These are phyloP conservation scores for Acacia concinna DNA, from an alignment of 331 rosid genomes.

Conservation along the genomic window DNA sequence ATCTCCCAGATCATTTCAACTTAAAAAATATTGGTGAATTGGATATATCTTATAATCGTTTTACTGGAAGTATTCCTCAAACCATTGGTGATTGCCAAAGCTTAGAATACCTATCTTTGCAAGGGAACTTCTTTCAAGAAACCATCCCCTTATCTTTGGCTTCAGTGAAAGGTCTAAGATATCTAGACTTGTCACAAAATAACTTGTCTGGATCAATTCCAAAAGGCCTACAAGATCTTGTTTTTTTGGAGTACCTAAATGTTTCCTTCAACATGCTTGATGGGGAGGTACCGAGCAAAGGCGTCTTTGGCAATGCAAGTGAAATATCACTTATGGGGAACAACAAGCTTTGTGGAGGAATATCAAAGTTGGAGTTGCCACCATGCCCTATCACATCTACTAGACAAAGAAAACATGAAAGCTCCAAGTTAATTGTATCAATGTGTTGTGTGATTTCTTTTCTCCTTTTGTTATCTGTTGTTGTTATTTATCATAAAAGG, in stretches of 20 bases:
- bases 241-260: neutral
- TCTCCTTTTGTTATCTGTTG: neutral
- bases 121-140: neutral
- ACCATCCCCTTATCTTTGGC: neutral
- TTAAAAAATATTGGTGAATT: neutral
- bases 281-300: neutral
- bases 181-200: neutral
- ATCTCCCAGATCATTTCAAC: neutral
- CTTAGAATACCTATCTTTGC: neutral
- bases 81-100: neutral
- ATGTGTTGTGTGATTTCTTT: neutral
- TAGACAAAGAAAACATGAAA: neutral
- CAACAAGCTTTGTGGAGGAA: neutral
- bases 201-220: neutral
- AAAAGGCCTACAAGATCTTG: neutral
- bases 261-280: neutral
- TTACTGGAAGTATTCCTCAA: neutral
- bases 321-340: neutral
- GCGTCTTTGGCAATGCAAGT: neutral
- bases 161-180: neutral
- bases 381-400: neutral
- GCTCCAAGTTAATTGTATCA: neutral
- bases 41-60: neutral
- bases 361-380: neutral
- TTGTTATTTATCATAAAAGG: neutral